Evolutionary conservation across 345 rosid species (phyloP), one percentile per base, ranked within the genome.

Genomic region (Eucalyptus camaldulensis): DNA sequence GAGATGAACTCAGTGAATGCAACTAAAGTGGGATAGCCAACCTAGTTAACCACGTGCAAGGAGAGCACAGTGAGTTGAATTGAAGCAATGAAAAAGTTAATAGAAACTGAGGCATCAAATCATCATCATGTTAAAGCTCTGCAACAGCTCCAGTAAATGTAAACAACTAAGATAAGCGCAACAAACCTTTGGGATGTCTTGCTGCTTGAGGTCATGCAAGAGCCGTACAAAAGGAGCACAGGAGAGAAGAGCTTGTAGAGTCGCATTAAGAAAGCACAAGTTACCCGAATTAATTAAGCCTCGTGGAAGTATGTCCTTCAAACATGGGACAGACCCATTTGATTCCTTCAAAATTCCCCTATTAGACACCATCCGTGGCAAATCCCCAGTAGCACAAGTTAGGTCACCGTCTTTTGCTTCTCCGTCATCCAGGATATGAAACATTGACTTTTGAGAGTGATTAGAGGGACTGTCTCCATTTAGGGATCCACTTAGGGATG

Each of bases 261-360:
- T 95, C 16, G 99, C 94, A 91, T 95, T 98, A 85, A 97, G 99
- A 92, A 98, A 98, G 91, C 99, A 98, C 90, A 95, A 87, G 91
- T 98, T 98, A 67, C 99, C 99, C 0, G 94, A 93, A 90, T 98
- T 98, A 86, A 96, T 94, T 87, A 98, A 94, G 88, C 99, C 99
- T 87, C 96, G 96, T 6, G 99, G 99, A 54, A 92, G 90, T 49
- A 96, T 92, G 90, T 90, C 90, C 86, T 87, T 94, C 87, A 88
- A 87, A 76, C 92, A 86, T 40, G 92, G 53, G 80, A 91, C 54
- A 89, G 95, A 86, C 86, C 91, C 96, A 67, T 90, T 86, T 44
- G 91, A 58, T 87, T 90, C 91, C 88, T 94, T 91, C 49, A 37
- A 86, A 50, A 31, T 89, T 45, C 87, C 92, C 91, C 89, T 93